Base-by-base conservation (phyloP, 495 filamentous ascomycete species). In the Xylaria palmicola region DNA sequence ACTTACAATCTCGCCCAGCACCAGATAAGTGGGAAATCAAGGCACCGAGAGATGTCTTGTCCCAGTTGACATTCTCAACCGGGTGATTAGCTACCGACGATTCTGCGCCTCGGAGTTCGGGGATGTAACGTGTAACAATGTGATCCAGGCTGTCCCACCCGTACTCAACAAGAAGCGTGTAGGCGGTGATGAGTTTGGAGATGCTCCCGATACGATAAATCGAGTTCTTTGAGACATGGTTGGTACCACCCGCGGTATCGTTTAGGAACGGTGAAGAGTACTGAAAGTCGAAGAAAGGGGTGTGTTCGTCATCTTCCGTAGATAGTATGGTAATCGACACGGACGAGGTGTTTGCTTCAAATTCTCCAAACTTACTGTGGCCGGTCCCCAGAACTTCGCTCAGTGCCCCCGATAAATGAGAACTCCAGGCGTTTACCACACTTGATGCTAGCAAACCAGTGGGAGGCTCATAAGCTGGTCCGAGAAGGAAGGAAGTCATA, bases 191-290 rank as follows among this genome's bases (percentile, higher is more conserved):
- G 17, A 78, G 67, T 47, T 80, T 79, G 3, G 72, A 71, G 20
- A 77, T 62, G 52, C 75, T 77, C 9, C 72, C 76, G 27, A 78
- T 60, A 19, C 70, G 68, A 58, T 77, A 79, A 19, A 80, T 72
- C 40, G 62, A 72, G 47, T 77, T 62, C 19, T 58, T 69, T 53
- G 74, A 68, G 9, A 77, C 70, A 32, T 51, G 50, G 2, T 22
- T 34, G 8, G 40, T 52, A 2, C 72, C 66, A 12, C 59, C 50
- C 10, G 40, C 39, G n/a, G 47, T 55, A 1, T 29, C 30, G 26
- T 63, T 65, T 9, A 59, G 24, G 6, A 59, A 62, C 0, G 62
- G 55, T 9, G 68, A 48, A 1, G 62, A 58, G 40, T 65, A 68
- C 53, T 74, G 60, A 44, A 69, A 72, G 10, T 69, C 57, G n/a